Conservation (phyloP, 2,329 filamentous ascomycete genomes). For the Pestalotiopsis sp. region DNA sequence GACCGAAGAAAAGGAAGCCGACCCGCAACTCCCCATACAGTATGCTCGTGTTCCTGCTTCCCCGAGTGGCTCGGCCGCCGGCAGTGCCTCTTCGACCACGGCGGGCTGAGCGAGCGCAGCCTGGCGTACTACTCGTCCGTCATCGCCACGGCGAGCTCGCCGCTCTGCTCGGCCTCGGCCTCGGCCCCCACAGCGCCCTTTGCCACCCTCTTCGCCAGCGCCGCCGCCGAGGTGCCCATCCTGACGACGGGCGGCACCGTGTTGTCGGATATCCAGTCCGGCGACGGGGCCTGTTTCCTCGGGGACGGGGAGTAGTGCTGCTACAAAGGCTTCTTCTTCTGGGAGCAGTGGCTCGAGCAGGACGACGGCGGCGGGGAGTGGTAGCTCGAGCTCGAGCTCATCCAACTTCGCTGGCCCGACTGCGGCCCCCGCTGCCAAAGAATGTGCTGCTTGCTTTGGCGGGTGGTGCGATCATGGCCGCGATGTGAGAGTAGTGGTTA, state of each 20-base stretch:
- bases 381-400: conserved; percentile 15
- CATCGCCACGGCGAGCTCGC: conserved; percentile 32
- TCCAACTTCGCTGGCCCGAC: conserved; percentile 26
- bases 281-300: conserved; percentile 21
- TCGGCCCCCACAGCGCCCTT: conserved; percentile 36
- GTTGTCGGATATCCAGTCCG: conserved; percentile 32
- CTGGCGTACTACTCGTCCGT: conserved; percentile 34
- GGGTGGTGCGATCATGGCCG: conserved; percentile 28
- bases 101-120: conserved; percentile 36
- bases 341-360: neutral
- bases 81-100: conserved; percentile 40
- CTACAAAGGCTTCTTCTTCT: neutral
- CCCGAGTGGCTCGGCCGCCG: conserved; percentile 42
- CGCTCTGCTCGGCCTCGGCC: conserved; percentile 34
- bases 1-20: neutral
- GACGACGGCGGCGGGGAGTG: neutral
- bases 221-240: conserved; percentile 23
- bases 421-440: conserved; percentile 22
- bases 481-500: conserved; percentile 20
- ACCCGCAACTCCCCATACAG: neutral
- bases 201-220: conserved; percentile 32
- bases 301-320: neutral
- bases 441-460: conserved; percentile 24
- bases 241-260: conserved; percentile 32
- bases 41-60: conserved; percentile 43